Evolutionary conservation across 1,284 basidiomycete species (phyloP), one percentile per base, ranked within the genome.

Genomic region (Golubevia pallescens): DNA sequence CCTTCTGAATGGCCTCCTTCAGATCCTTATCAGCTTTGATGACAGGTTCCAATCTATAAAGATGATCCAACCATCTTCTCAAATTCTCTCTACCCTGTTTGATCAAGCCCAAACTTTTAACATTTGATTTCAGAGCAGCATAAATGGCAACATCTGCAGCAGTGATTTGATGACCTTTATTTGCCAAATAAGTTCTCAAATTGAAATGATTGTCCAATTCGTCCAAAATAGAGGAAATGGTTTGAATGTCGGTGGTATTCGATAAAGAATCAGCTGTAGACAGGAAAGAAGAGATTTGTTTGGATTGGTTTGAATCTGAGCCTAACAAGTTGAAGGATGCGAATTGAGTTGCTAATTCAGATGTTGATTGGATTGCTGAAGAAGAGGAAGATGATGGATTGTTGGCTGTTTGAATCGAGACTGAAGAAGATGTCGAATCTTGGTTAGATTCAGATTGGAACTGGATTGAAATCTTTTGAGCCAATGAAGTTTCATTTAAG

Each of bases 111-210:
- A 82, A 73, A 56, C 77, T 71, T 51, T 77, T 73, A 53, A 71
- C 69, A 63, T 69, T 75, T 32, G 78, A 63, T 34, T 78, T 73
- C 57, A 85, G 74, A 42, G 74, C 80, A 34, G 75, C 73, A 80
- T 80, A 85, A 57, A 85, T 68, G 28, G 80, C 74, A 14, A 80
- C 65, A 64, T 85, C 83, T n/a, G 81, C 83, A 23, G 77, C 80
- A 23, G 83, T 82, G 61, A 82, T 52, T 13, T 54, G 57, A 58
- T 78, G 73, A 21, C 81, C 80, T 6, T 60, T 65, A 34, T 60
- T 52, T 13, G 80, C 75, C 38, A 85, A 69, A 63, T 75, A 85
- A 42, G 83, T 84, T 54, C 83, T 71, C 32, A 85, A 74, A 34
- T 80, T 75, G 10, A 85, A 77, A 65, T 75, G 80, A 69, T 82